Conservation (phyloP, 495 filamentous ascomycete genomes). For the Penicillium roqueforti region DNA sequence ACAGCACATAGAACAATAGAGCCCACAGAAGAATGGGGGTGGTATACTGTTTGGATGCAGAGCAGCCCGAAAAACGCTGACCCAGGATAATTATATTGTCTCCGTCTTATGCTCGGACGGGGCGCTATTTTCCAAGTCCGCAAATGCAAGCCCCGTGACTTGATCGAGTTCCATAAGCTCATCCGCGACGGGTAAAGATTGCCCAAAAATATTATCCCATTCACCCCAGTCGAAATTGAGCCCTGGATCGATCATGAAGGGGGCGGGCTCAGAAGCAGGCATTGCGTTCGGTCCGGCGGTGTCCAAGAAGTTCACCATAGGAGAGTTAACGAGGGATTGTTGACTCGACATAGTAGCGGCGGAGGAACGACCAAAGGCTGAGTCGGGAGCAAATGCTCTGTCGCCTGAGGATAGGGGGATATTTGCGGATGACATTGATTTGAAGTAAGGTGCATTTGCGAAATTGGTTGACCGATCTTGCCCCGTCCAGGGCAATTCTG, state of each 20-base stretch:
- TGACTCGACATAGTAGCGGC: neutral
- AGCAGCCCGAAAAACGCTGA: too few species aligned
- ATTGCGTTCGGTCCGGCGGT: neutral
- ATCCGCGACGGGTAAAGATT: conserved; percentile 45
- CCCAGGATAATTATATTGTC: too few species aligned
- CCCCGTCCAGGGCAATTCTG: conserved; percentile 43
- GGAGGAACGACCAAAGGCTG: neutral
- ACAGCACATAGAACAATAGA: neutral
- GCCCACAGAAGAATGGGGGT: neutral
- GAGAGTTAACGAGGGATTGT: neutral
- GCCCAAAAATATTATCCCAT: conserved; percentile 49
- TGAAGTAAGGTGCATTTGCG: conserved; percentile 31
- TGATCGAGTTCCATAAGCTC: conserved; percentile 46
- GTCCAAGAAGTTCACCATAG: conserved; percentile 24
- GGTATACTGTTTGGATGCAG: too few species aligned
- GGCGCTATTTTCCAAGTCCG: neutral
- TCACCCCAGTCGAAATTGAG: conserved; percentile 49
- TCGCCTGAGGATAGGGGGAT: too few species aligned
- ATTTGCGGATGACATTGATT: conserved; percentile 3
- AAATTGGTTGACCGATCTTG: conserved; percentile 22
- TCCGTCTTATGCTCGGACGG: neutral
- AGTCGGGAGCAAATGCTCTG: neutral
- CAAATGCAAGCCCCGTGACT: conserved; percentile 29
- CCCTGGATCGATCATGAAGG: conserved; percentile 44
- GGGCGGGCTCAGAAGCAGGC: conserved; percentile 17